These are phyloP conservation scores for Hansfordia pulvinata DNA, from an alignment of 2,329 filamentous ascomycete species.

Conservation along the genomic window DNA sequence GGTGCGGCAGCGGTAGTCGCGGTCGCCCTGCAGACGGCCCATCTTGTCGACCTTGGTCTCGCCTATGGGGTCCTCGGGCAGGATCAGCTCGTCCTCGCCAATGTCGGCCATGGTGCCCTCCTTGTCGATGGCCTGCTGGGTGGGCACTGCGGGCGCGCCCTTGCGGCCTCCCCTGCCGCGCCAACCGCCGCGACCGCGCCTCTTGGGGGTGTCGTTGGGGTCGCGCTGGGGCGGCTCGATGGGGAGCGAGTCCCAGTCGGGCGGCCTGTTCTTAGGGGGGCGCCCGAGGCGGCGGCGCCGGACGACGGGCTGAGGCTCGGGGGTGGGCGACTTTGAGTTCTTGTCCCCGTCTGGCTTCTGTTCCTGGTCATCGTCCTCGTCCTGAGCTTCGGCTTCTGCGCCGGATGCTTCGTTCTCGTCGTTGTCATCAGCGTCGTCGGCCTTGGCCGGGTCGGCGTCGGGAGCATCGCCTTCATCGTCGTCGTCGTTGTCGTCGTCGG, in stretches of 20 bases:
- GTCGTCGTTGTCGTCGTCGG: constrained; percentile 29
- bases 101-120: constrained; percentile 89
- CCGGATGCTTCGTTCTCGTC: constrained; percentile 25
- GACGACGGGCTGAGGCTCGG: constrained; percentile 47
- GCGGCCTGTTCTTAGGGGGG: constrained; percentile 71
- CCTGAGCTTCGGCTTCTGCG: constrained; percentile 16
- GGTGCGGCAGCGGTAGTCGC: constrained; percentile 90
- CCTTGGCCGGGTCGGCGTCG: constrained; percentile 13
- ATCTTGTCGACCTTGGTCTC: constrained; percentile 88
- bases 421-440: constrained; percentile 23
- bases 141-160: constrained; percentile 59
- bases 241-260: constrained; percentile 57
- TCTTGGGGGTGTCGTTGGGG: constrained; percentile 42
- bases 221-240: constrained; percentile 41
- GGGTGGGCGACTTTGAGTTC: constrained; percentile 36
- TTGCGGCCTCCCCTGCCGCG: constrained; percentile 49
- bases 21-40: constrained; percentile 67
- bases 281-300: constrained; percentile 71
- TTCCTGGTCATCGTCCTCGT: constrained; percentile 19
- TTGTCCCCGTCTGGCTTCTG: constrained; percentile 20
- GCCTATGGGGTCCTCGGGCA: constrained; percentile 78
- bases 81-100: constrained; percentile 76
- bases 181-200: constrained; percentile 60
- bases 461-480: constrained; percentile 16
- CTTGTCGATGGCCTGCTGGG: constrained; percentile 81